phyloP scores from a whole-genome alignment of 1,284 basidiomycete species.

The Ganoderma lucidum region DNA sequence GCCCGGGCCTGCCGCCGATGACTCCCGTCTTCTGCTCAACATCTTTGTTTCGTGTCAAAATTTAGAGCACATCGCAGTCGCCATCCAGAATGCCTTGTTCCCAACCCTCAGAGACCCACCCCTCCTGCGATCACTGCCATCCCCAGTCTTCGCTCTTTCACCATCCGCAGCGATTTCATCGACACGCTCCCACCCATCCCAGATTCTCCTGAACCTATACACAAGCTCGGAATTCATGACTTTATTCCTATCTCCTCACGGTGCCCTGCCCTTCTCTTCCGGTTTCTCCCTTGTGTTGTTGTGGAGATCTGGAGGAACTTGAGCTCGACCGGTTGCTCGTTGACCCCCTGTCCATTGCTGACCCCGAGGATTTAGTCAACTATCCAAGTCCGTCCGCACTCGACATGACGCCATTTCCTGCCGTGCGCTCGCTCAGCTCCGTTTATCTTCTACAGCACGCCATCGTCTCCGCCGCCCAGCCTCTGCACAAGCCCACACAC shows the following conservation, averaged over 20 bases:
- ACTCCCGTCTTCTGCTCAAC: not conserved
- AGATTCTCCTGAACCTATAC: not conserved
- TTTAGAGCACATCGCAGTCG: not conserved
- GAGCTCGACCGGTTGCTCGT: not conserved
- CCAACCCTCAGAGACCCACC: not conserved
- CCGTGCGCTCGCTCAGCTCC: constrained; percentile 2
- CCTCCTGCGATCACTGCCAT: not conserved
- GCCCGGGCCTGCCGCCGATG: not conserved
- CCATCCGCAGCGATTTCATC: not conserved
- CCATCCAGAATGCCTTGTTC: not conserved
- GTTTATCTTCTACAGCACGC: not conserved
- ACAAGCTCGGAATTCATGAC: not conserved
- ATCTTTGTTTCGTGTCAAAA: not conserved
- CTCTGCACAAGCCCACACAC: not conserved
- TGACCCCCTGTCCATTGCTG: not conserved
- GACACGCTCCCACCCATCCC: not conserved
- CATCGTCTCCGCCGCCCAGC: not conserved
- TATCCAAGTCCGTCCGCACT: not conserved
- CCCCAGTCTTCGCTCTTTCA: not conserved
- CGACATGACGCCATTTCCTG: not conserved
- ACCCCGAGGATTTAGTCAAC: not conserved
- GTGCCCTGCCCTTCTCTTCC: not conserved
- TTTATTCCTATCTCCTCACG: not conserved
- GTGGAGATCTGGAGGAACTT: not conserved
- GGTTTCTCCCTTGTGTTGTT: not conserved